These are phyloP conservation scores for Candida vaughaniae DNA, from an alignment of 805 yeast genomes.

Conservation along the genomic window DNA sequence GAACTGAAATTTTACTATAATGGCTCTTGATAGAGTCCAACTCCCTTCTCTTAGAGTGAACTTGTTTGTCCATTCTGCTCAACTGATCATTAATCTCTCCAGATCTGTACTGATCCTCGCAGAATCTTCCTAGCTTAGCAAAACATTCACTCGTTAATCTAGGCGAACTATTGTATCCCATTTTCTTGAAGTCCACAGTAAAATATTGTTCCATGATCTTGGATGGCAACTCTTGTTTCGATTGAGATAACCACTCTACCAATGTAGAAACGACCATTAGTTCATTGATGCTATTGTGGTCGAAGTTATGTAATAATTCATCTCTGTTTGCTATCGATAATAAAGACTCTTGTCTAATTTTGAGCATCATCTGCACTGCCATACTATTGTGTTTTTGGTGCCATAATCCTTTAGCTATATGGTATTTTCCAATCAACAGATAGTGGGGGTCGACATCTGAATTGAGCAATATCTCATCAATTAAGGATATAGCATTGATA, in stretches of 20 bases:
- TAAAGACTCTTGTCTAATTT: constrained; percentile 6
- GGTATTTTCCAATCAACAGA: constrained; percentile 34
- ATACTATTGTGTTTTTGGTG: constrained; percentile 51
- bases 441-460: constrained; percentile 10
- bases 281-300: constrained; percentile 18
- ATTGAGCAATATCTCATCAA: constrained; percentile 37
- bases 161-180: constrained; percentile 2
- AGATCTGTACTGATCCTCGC: constrained; percentile 61
- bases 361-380: constrained; percentile 56
- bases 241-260: constrained; percentile 69
- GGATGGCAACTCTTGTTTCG: constrained; percentile 65
- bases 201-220: constrained; percentile 59
- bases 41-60: constrained; percentile 45
- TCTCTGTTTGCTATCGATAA: background rate
- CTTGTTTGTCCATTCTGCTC: constrained; percentile 35
- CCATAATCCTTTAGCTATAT: constrained; percentile 68
- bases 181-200: constrained; percentile 14
- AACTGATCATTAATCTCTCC: constrained; percentile 45
- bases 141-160: constrained; percentile 1
- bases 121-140: constrained; percentile 61
- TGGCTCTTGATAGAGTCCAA: constrained; percentile 48
- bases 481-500: constrained; percentile 46
- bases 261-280: constrained; percentile 41
- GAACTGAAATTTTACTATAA: constrained; percentile 37
- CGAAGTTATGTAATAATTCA: constrained; percentile 10